These are phyloP conservation scores for Neonectria faginata DNA, from an alignment of 2,329 filamentous ascomycete genomes.

Conservation along the genomic window DNA sequence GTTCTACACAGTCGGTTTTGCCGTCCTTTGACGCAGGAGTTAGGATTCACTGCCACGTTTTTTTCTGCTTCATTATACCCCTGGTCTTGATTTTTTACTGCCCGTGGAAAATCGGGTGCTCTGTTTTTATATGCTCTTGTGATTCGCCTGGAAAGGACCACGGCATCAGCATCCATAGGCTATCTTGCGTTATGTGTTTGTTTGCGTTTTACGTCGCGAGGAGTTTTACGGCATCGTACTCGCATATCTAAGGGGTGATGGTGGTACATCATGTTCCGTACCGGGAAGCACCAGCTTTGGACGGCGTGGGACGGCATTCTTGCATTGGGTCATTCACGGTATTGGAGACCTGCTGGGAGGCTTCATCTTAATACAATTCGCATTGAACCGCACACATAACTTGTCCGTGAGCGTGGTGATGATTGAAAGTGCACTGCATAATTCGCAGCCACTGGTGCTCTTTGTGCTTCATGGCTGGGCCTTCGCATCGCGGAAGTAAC, in stretches of 20 bases:
- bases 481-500: background rate
- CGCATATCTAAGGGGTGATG: slow-evolving; percentile 11
- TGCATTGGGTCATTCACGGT: slow-evolving; percentile 17
- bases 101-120: slow-evolving; percentile 12
- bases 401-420: background rate
- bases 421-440: background rate
- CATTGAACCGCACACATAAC: background rate
- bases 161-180: slow-evolving; percentile 26
- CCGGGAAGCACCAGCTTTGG: slow-evolving; percentile 18
- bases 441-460: background rate
- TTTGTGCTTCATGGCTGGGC: background rate
- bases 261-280: slow-evolving; percentile 11
- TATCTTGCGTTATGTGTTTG: slow-evolving; percentile 13
- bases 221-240: slow-evolving; percentile 25
- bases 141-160: slow-evolving; percentile 12
- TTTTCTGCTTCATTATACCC: slow-evolving; percentile 42
- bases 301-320: slow-evolving; percentile 13
- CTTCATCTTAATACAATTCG: slow-evolving; percentile 20
- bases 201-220: slow-evolving; percentile 12
- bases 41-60: slow-evolving; percentile 33
- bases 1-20: slow-evolving; percentile 20
- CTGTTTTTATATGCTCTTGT: slow-evolving; percentile 14
- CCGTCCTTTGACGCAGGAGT: slow-evolving; percentile 32
- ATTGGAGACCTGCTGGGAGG: slow-evolving; percentile 5
- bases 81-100: slow-evolving; percentile 22